Percentiles rank a stretch among this genome's conserved stretches.
These are phyloP conservation scores for Favolaschia claudopus DNA, from an alignment of 768 basidiomycete species.

Conservation along the genomic window DNA sequence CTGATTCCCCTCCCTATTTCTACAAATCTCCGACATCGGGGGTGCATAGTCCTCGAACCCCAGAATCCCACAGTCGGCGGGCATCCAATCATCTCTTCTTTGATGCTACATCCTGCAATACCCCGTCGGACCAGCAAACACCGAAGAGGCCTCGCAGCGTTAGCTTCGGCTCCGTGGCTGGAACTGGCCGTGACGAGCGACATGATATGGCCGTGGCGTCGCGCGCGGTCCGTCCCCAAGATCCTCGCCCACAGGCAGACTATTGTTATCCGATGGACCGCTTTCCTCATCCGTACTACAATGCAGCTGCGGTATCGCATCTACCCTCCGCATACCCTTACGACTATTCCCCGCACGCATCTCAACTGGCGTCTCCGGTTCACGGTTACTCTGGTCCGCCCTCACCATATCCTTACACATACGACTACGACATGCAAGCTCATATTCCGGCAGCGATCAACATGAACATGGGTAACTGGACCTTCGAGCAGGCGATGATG, in stretches of 20 bases:
- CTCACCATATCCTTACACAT: constrained; percentile 20
- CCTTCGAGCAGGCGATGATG: constrained; percentile 38
- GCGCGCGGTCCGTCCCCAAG: not conserved
- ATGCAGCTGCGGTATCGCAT: constrained; percentile 12
- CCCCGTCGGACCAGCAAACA: constrained; percentile 13
- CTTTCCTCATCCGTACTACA: constrained; percentile 19
- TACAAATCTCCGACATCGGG: constrained; percentile 36
- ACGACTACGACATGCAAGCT: constrained; percentile 28
- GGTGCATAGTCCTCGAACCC: constrained; percentile 17
- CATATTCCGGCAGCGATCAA: constrained; percentile 4
- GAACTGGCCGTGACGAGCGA: constrained; percentile 8
- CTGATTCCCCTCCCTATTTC: constrained; percentile 36
- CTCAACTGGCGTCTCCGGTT: constrained; percentile 1
- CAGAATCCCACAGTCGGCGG: constrained; percentile 39
- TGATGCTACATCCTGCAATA: constrained; percentile 37
- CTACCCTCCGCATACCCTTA: constrained; percentile 13
- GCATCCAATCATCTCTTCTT: constrained; percentile 47
- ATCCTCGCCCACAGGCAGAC: constrained; percentile 12
- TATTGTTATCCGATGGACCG: constrained; percentile 11
- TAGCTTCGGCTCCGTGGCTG: constrained; percentile 15
- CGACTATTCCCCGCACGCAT: constrained; percentile 8
- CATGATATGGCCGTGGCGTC: constrained; percentile 5
- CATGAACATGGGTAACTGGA: constrained; percentile 28
- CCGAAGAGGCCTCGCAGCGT: constrained; percentile 20
- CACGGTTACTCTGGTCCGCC: constrained; percentile 4